A percentile compares a stretch with the other conserved stretches of the same genome.
phyloP scores from a whole-genome alignment of 2,329 filamentous ascomycete genomes.

The Leptographium lundbergii region DNA sequence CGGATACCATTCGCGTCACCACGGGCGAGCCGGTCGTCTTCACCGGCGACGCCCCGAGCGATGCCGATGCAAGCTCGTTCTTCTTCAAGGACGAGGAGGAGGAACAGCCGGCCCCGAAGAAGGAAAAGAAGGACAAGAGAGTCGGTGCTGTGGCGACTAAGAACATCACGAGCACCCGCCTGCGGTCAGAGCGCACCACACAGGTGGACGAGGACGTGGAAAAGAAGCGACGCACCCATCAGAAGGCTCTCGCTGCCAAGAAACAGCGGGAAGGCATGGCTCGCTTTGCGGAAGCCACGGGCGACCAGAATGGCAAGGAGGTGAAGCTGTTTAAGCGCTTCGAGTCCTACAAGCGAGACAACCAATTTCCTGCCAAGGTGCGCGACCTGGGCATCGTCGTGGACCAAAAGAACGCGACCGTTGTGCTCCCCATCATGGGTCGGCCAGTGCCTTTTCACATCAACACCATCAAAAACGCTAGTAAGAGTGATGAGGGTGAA shows the following conservation, averaged over 20 bases:
- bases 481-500: constrained; percentile 91
- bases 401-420: constrained; percentile 77
- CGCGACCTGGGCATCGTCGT: constrained; percentile 83
- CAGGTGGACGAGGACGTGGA: constrained; percentile 86
- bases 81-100: constrained; percentile 98
- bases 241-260: constrained; percentile 74
- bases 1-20: constrained; percentile 85
- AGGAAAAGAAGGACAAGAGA: constrained; percentile 72
- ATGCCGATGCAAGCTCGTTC: constrained; percentile 90
- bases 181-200: constrained; percentile 80
- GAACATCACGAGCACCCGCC: constrained; percentile 87
- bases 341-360: constrained; percentile 97
- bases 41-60: constrained; percentile 82
- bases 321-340: constrained; percentile 99
- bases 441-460: constrained; percentile 97
- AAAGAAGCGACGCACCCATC: constrained; percentile 74
- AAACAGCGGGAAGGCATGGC: constrained; percentile 83
- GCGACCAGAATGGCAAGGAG: constrained; percentile 75
- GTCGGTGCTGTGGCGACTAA: constrained; percentile 83
- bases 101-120: constrained; percentile 73
- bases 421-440: constrained; percentile 94
- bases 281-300: constrained; percentile 74
- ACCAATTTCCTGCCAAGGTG: constrained; percentile 73
- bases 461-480: constrained; percentile 95
- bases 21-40: constrained; percentile 72